Percentiles rank a stretch among this genome's conserved stretches.
Conservation (phyloP, 2,329 filamentous ascomycete species). For the Aspergillus ruber region DNA sequence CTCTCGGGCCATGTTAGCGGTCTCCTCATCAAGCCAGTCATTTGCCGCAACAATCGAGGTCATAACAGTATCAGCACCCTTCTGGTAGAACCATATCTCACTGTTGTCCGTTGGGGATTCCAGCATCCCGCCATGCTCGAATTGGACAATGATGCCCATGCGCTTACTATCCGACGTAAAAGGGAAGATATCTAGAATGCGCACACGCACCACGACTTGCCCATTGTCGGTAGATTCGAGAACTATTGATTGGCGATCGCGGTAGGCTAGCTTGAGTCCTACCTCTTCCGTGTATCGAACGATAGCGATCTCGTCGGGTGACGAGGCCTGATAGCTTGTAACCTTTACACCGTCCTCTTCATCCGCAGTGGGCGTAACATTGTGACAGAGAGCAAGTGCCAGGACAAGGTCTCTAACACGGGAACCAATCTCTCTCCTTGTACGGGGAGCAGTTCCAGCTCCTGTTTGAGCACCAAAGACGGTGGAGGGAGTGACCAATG, state of each 20-base stretch:
- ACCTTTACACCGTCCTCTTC: slow-evolving; percentile 69
- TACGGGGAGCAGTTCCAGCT: slow-evolving; percentile 63
- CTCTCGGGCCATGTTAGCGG: slow-evolving; percentile 98
- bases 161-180: slow-evolving; percentile 97
- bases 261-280: slow-evolving; percentile 73
- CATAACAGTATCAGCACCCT: slow-evolving; percentile 98
- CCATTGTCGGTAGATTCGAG: slow-evolving; percentile 71
- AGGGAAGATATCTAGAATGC: slow-evolving; percentile 89
- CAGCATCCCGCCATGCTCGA: slow-evolving; percentile 54
- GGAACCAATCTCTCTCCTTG: slow-evolving; percentile 84
- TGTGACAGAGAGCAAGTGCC: slow-evolving; percentile 89
- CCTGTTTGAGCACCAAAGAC: slow-evolving; percentile 56
- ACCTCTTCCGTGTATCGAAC: slow-evolving; percentile 92
- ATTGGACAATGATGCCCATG: slow-evolving; percentile 95
- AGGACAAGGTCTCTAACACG: slow-evolving; percentile 89
- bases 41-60: slow-evolving; percentile 88
- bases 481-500: slow-evolving; percentile 69
- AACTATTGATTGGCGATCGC: slow-evolving; percentile 79
- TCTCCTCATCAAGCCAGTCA: slow-evolving; percentile 98
- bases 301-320: slow-evolving; percentile 96
- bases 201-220: slow-evolving; percentile 70
- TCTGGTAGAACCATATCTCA: slow-evolving; percentile 98
- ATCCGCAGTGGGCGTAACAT: slow-evolving; percentile 87
- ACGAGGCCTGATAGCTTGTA: slow-evolving; percentile 92
- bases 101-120: slow-evolving; percentile 51